These are phyloP conservation scores for Acacia confusa DNA, from an alignment of 306 rosid species.

Conservation along the genomic window DNA sequence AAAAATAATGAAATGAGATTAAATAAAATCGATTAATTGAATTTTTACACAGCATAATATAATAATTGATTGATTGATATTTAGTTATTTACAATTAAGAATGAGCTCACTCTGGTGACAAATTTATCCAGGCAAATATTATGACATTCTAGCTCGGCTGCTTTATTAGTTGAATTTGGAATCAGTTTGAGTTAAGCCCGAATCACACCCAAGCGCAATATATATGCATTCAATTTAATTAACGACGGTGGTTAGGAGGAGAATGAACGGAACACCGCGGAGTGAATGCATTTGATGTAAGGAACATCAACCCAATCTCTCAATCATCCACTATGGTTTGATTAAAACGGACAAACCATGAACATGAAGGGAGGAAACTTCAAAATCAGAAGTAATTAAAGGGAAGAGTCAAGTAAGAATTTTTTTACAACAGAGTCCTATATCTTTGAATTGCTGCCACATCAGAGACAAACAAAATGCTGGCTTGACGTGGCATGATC, in stretches of 20 bases:
- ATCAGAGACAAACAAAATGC: background rate
- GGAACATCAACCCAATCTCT: background rate
- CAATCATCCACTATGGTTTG: background rate
- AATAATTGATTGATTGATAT: background rate
- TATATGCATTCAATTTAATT: background rate
- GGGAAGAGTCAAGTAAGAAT: background rate
- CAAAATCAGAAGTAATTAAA: background rate
- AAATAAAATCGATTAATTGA: too few relatives aligned
- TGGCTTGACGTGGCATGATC: background rate
- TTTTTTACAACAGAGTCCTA: background rate
- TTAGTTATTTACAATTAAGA: background rate
- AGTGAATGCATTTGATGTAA: background rate
- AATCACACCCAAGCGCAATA: background rate
- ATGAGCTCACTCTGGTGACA: background rate
- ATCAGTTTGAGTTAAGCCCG: background rate
- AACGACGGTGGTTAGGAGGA: too few relatives aligned
- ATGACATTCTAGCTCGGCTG: background rate
- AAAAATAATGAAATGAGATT: too few relatives aligned
- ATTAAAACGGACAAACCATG: slow-evolving; percentile 1
- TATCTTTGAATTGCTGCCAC: background rate
- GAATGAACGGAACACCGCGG: background rate
- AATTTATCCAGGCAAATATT: background rate
- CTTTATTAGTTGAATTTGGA: background rate
- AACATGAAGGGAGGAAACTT: background rate
- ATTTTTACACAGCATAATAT: too few relatives aligned